Percentiles rank a stretch among this genome's conserved stretches.
phyloP scores from a whole-genome alignment of 2,329 filamentous ascomycete species.

The Dactylonectria estremocensis region DNA sequence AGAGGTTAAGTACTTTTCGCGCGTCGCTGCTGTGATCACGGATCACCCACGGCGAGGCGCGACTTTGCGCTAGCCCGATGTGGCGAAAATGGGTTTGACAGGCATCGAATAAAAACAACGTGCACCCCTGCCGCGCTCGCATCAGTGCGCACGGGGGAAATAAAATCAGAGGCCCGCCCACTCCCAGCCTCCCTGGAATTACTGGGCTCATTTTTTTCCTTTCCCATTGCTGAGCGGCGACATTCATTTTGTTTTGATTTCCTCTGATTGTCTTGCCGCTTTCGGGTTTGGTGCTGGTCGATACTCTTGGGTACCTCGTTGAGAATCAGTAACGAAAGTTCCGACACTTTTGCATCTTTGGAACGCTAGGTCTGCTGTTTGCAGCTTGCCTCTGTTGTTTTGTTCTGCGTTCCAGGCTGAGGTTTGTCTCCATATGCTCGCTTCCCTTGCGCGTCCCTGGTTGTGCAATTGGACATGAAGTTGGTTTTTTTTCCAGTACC shows the following conservation, averaged over 20 bases:
- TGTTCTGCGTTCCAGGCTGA: constrained; percentile 4
- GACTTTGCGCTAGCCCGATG: constrained; percentile 51
- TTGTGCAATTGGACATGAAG: too few species aligned
- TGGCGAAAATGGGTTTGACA: constrained; percentile 50
- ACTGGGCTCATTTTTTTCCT: constrained; percentile 9
- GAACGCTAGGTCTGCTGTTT: neutral
- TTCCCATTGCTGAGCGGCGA: neutral
- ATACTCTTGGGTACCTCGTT: neutral
- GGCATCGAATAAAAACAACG: constrained; percentile 47
- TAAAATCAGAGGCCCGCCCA: constrained; percentile 42
- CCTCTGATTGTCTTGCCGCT: constrained; percentile 16
- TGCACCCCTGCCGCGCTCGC: constrained; percentile 40
- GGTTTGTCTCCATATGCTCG: constrained; percentile 23
- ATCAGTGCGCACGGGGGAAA: constrained; percentile 40
- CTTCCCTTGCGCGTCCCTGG: too few species aligned
- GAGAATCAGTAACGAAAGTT: neutral
- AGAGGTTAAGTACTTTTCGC: constrained; percentile 72
- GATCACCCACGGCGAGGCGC: constrained; percentile 61
- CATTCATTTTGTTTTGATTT: constrained; percentile 2
- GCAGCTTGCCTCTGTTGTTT: neutral
- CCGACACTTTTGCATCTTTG: neutral
- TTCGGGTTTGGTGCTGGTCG: constrained; percentile 1
- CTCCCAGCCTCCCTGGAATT: constrained; percentile 12
- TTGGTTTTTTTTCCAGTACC: too few species aligned
- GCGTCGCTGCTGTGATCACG: constrained; percentile 62